Base-by-base conservation (phyloP, 2,329 filamentous ascomycete genomes). In the Parafenestella ontariensis region DNA sequence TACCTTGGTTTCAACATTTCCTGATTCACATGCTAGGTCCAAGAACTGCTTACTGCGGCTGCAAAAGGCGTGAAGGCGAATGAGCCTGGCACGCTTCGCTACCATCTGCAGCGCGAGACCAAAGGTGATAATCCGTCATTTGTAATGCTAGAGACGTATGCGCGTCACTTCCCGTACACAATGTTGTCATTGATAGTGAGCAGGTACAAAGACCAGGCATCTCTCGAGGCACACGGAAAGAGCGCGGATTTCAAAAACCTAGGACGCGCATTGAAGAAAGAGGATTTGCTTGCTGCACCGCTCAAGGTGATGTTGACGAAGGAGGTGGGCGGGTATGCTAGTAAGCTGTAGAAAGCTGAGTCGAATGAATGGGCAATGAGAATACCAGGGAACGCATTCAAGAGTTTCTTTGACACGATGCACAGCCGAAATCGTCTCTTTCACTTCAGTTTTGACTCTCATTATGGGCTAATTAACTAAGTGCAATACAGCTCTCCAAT, bases 61-160 rank as follows among this genome's bases (percentile, higher is more conserved):
- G 68, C 69, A 1, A 52, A 59, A 41, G 46, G 54, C 15, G 72
- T 73, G 11, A 64, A 73, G 42, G 65, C 61, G 3, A 71, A 71
- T 2, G 73, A 76, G 52, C 72, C 72, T 1, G 71, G 69, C 3
- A 69, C 68, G 2, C 58, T 73, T n/a, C 62, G 62, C 7, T 76
- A 74, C 46, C 69, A 72, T 37, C 41, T 76, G 13, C 65, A 71
- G 18, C 68, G 65, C 31, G 66, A 74, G 37, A 60, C 54, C 5
- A 65, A 70, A 17, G 66, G 68, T 13, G 65, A 71, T 39, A 49
- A 57, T 17, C 67, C 71, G 0, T 52, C 56, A 1, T 67, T 75
- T 31, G 47, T 74, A 13, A 67, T 76, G 58, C 54, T 74, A 1
- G 73, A 76, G 51, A 74, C 68, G 70, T 75, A 54, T 33, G 68